Percentiles rank a stretch among this genome's conserved stretches.
phyloP scores from a whole-genome alignment of 2,329 filamentous ascomycete genomes.

The Scedosporium minutisporum region DNA sequence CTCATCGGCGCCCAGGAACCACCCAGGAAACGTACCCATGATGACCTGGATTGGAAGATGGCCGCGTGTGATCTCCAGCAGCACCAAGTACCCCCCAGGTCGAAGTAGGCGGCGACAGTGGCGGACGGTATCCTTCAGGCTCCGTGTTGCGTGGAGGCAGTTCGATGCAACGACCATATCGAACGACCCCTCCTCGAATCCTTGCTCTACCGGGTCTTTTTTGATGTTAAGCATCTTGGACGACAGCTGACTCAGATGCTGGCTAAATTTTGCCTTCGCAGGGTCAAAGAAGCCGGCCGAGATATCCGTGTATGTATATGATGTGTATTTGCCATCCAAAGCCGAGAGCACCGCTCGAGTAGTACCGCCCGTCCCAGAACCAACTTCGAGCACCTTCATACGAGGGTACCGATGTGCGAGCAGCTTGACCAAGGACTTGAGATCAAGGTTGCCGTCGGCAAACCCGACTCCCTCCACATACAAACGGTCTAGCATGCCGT shows the following conservation, averaged over 20 bases:
- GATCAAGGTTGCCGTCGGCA: slow-evolving; percentile 12
- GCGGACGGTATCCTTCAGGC: slow-evolving; percentile 14
- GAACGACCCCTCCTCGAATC: slow-evolving; percentile 19
- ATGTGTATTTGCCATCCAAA: slow-evolving; percentile 18
- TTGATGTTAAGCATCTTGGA: slow-evolving; percentile 15
- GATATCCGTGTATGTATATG: slow-evolving; percentile 37
- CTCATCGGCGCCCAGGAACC: slow-evolving; percentile 18
- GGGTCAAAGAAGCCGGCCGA: slow-evolving; percentile 29
- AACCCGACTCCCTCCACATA: slow-evolving; percentile 19
- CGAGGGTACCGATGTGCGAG: slow-evolving; percentile 29
- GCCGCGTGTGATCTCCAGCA: slow-evolving; percentile 27
- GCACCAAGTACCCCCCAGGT: slow-evolving; percentile 34
- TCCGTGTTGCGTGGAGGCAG: slow-evolving; percentile 27
- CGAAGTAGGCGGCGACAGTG: slow-evolving; percentile 27
- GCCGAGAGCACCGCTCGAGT: slow-evolving; percentile 24
- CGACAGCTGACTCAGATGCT: slow-evolving; percentile 8
- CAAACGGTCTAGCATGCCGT: slow-evolving; percentile 23
- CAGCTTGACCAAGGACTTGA: slow-evolving; percentile 16
- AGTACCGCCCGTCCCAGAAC: slow-evolving; percentile 32
- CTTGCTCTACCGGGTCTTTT: slow-evolving; percentile 19
- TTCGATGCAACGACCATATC: slow-evolving; percentile 29
- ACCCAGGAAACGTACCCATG: slow-evolving; percentile 18
- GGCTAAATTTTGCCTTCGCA: slow-evolving; percentile 19
- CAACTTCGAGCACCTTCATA: slow-evolving; percentile 30
- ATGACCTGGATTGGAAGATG: slow-evolving; percentile 10